Percentiles rank a stretch among this genome's conserved stretches.
phyloP scores from a whole-genome alignment of 2,329 filamentous ascomycete genomes.

The Aspergillus piperis region DNA sequence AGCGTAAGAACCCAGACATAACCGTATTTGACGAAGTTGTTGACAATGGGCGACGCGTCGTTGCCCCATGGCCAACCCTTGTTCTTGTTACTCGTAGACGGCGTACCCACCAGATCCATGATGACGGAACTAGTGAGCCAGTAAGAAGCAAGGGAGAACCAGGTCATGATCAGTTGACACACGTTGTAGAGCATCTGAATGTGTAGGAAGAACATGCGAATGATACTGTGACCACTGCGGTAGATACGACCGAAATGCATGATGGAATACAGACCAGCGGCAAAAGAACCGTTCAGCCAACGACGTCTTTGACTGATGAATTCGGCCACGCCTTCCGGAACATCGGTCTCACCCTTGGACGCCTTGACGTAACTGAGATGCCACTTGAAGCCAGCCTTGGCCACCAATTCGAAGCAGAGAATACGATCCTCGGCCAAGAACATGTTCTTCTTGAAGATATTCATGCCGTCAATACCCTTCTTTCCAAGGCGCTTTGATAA shows the following conservation, averaged over 20 bases:
- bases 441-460: slow-evolving; percentile 99
- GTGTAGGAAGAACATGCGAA: slow-evolving; percentile 99
- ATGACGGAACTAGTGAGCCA: slow-evolving; percentile 96
- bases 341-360: slow-evolving; percentile 97
- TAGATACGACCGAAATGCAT: slow-evolving; percentile 99
- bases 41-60: slow-evolving; percentile 82
- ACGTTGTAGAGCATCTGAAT: slow-evolving; percentile 95
- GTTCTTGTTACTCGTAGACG: slow-evolving; percentile 54
- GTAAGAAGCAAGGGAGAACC: slow-evolving; percentile 86
- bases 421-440: slow-evolving; percentile 99
- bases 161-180: slow-evolving; percentile 82
- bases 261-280: slow-evolving; percentile 91
- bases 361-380: slow-evolving; percentile 98
- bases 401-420: slow-evolving; percentile 97
- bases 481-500: slow-evolving; percentile 92
- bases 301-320: slow-evolving; percentile 97
- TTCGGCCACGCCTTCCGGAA: slow-evolving; percentile 92
- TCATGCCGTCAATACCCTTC: slow-evolving; percentile 99
- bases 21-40: slow-evolving; percentile 84
- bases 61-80: slow-evolving; percentile 90
- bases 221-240: slow-evolving; percentile 93
- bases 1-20: slow-evolving; percentile 89
- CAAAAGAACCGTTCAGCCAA: slow-evolving; percentile 99
- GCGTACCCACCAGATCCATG: slow-evolving; percentile 90
- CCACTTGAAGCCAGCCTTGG: slow-evolving; percentile 98